A percentile compares a stretch with the other conserved stretches of the same genome.
phyloP scores from a whole-genome alignment of 1,139 yeast genomes.

The Geotrichum fermentans region DNA sequence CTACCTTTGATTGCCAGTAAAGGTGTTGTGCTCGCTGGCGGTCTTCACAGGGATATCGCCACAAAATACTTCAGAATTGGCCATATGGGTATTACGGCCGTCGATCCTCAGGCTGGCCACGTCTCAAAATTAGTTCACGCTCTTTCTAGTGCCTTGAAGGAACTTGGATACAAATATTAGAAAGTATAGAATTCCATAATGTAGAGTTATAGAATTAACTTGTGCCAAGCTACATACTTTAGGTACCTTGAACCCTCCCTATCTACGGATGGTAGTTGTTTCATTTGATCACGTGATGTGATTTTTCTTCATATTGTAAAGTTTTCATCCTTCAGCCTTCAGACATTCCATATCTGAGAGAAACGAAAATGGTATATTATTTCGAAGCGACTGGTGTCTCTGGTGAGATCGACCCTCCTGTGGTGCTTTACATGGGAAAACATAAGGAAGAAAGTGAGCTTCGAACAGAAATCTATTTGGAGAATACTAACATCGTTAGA shows the following conservation, averaged over 20 bases:
- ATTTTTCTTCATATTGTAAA: too few species aligned
- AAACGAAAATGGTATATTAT: constrained; percentile 51
- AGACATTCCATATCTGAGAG: too few species aligned
- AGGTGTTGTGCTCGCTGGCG: constrained; percentile 87
- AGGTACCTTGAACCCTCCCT: too few species aligned
- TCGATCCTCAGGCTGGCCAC: constrained; percentile 32
- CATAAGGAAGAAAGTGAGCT: constrained; percentile 60
- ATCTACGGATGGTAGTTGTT: too few species aligned
- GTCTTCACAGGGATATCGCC: constrained; percentile 76
- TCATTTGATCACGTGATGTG: too few species aligned
- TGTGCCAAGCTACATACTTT: too few species aligned
- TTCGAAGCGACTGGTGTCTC: constrained; percentile 46
- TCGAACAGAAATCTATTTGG: background rate
- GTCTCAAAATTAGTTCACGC: constrained; percentile 16
- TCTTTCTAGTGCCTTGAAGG: constrained; percentile 12
- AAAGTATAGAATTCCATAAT: too few species aligned
- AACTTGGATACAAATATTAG: constrained; percentile 14
- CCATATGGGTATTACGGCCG: constrained; percentile 79
- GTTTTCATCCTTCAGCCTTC: too few species aligned
- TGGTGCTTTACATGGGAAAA: constrained; percentile 62
- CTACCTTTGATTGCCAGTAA: constrained; percentile 52
- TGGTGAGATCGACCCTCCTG: constrained; percentile 32
- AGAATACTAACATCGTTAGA: constrained; percentile 32
- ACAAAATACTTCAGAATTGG: constrained; percentile 89
- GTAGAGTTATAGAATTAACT: too few species aligned